These are phyloP conservation scores for Hypoxylon sp. DNA, from an alignment of 2,329 filamentous ascomycete species.

Conservation along the genomic window DNA sequence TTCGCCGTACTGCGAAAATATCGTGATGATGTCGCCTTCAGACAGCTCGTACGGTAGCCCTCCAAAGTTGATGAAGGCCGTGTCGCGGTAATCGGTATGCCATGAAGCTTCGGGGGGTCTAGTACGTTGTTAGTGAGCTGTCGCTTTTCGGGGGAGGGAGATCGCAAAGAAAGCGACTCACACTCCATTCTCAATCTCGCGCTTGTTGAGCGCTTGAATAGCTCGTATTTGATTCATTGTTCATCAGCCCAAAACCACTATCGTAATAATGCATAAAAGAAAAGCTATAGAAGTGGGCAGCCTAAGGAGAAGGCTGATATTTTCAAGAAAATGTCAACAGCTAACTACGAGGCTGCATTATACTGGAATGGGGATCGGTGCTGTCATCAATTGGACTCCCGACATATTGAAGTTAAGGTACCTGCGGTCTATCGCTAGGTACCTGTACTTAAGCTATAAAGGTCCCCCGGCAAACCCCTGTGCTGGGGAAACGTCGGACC, in stretches of 20 bases:
- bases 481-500: conserved; percentile 51
- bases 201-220: conserved; percentile 93
- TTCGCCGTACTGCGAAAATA: conserved; percentile 97
- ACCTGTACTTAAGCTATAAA: conserved; percentile 17
- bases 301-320: conserved; percentile 29
- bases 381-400: conserved; percentile 19
- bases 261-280: conserved; percentile 14
- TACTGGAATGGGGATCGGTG: conserved; percentile 14
- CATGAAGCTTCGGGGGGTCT: conserved; percentile 90
- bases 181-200: conserved; percentile 91
- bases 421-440: conserved; percentile 10
- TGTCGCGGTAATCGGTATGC: conserved; percentile 98
- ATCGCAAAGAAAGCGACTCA: conserved; percentile 60
- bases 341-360: conserved; percentile 43
- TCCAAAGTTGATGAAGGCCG: conserved; percentile 96
- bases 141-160: too few species aligned
- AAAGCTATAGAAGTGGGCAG: conserved; percentile 11
- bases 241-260: conserved; percentile 7
- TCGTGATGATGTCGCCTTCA: conserved; percentile 95
- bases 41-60: conserved; percentile 92
- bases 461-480: conserved; percentile 29
- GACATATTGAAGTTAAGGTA: conserved; percentile 11
- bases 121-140: conserved; percentile 48
- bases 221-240: conserved; percentile 94
- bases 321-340: conserved; percentile 13